Percentiles rank a stretch among this genome's conserved stretches.
Conservation (phyloP, 768 basidiomycete genomes). For the Termitomyces sp. region DNA sequence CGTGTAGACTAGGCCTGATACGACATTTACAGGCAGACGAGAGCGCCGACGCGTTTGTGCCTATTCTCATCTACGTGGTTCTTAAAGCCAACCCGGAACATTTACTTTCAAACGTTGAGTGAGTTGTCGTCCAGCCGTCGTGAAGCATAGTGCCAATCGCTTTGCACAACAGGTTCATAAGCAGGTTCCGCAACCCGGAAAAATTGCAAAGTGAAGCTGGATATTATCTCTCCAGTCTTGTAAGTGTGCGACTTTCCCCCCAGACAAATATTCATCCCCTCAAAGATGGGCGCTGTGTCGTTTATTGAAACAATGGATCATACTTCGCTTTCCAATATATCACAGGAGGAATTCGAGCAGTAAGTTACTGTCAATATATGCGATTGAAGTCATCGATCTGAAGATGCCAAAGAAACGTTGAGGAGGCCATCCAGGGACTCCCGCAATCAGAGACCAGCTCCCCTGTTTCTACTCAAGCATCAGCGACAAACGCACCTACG, state of each 20-base stretch:
- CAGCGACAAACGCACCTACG: constrained; percentile 15
- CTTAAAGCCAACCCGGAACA: constrained; percentile 92
- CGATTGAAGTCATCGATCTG: neutral
- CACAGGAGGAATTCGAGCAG: constrained; percentile 90
- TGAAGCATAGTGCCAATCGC: neutral
- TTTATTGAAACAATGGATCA: constrained; percentile 99
- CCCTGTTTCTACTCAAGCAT: constrained; percentile 24
- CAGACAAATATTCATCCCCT: neutral
- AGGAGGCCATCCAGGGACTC: constrained; percentile 44
- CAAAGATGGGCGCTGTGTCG: constrained; percentile 89
- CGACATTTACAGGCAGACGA: constrained; percentile 81
- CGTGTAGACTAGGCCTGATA: constrained; percentile 60
- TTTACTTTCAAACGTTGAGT: constrained; percentile 95
- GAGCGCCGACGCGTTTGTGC: constrained; percentile 92
- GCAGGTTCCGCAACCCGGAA: constrained; percentile 83
- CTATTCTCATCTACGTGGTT: constrained; percentile 90
- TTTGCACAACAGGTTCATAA: constrained; percentile 74
- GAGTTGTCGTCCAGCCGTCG: constrained; percentile 18
- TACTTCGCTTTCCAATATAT: constrained; percentile 87
- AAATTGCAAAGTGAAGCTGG: constrained; percentile 95
- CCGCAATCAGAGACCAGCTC: constrained; percentile 37
- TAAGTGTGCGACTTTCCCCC: constrained; percentile 32
- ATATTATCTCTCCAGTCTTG: constrained; percentile 94
- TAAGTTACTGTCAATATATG: constrained; percentile 20
- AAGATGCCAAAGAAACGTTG: constrained; percentile 36